A percentile compares a stretch with the other conserved stretches of the same genome.
phyloP scores from a whole-genome alignment of 139 green algal species.

The Parachlorella kessleri region DNA sequence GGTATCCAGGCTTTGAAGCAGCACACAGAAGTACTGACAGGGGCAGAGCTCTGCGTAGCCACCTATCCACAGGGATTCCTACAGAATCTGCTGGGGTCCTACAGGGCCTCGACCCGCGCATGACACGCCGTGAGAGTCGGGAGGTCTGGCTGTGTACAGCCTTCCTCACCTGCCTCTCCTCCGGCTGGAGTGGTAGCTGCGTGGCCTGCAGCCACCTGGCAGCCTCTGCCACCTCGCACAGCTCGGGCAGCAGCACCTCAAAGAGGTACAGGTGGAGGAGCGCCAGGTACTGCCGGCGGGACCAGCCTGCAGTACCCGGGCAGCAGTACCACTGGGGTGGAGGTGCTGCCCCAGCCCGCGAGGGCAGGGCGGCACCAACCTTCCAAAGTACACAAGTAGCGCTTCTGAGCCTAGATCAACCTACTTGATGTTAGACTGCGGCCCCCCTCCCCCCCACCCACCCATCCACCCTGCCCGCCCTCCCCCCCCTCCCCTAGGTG shows the following conservation, averaged over 20 bases:
- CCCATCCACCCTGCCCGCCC: neutral
- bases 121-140: too few species aligned
- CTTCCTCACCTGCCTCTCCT: neutral
- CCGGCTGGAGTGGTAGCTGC: neutral
- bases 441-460: neutral
- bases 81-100: too few species aligned
- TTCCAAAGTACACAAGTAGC: too few species aligned
- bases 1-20: too few species aligned
- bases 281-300: constrained; percentile 27
- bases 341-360: neutral
- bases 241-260: constrained; percentile 5
- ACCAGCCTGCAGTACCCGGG: constrained; percentile 25
- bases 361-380: too few species aligned
- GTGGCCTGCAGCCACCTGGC: neutral
- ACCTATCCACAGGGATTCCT: too few species aligned
- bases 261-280: constrained; percentile 35
- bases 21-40: too few species aligned
- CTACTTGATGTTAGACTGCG: neutral
- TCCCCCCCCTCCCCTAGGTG: neutral
- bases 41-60: too few species aligned
- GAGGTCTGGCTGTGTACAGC: too few species aligned
- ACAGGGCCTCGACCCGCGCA: too few species aligned
- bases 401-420: neutral
- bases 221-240: neutral
- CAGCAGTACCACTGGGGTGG: neutral